Base-by-base conservation (phyloP, 768 basidiomycete genomes). In the Phylloporus arenicola region DNA sequence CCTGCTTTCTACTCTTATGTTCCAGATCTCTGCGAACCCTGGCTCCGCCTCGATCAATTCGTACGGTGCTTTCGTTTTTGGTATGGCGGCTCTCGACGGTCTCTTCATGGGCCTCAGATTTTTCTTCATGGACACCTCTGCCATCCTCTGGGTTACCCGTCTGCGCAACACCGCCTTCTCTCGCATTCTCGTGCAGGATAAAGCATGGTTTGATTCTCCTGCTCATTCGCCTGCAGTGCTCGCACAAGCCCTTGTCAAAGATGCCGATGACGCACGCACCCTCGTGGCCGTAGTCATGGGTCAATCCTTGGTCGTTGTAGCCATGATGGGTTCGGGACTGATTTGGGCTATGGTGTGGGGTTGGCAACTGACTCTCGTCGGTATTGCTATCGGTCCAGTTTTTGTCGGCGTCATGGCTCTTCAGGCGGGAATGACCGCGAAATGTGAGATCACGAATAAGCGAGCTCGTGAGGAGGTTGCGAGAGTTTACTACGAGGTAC, bases 321-420 rank as follows among this genome's bases (percentile, higher is more conserved):
- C 86, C 13, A 96, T 97, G 92, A 76, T 97, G 41, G 64, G 77
- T 1, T 72, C 95, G 3, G 94, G 93, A 8, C 68, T 98, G 17
- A 63, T 88, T 16, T 99, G 96, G 95, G 94, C 94, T 0, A 74
- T 97, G 65, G 76, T 80, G 2, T 71, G 78, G 27, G 91, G 92
- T 0, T 99, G 95, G 96, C 84, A 96, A 70, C 73, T 98, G 57
- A 95, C 92, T 0, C 77, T 98, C 16, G 89, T 88, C 3, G 94
- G 93, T 0, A 69, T 97, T 25, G 92, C 86, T 2, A 79, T 97
- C 40, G 90, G 81, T 0, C 94, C 93, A 0, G 77, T 94, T 11
- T 95, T 96, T 60, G 84, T 81, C 3, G 68, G 78, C 10, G 75
- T 80, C 10, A 89, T 92, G 80, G 76, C 82, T 6, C 57, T 85